phyloP scores from a whole-genome alignment of 441 rosid genomes.

The Aquilaria agallochum region DNA sequence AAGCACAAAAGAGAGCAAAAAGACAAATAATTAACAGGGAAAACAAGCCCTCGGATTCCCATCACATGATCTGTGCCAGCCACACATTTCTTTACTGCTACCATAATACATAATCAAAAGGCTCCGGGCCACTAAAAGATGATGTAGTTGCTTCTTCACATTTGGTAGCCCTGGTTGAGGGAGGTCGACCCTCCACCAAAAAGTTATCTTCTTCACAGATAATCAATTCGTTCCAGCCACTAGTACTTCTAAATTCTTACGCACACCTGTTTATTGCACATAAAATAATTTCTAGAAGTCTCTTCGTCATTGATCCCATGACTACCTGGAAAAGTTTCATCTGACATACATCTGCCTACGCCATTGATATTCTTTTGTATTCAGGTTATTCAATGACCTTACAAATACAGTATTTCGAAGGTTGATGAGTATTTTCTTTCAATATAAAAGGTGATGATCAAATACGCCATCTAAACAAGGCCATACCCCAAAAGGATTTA shows the following conservation, averaged over 20 bases:
- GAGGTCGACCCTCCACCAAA: slow-evolving; percentile 28
- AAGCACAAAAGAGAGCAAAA: neutral
- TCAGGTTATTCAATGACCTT: too few relatives aligned
- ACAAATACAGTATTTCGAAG: too few relatives aligned
- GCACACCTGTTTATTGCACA: too few relatives aligned
- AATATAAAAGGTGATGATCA: too few relatives aligned
- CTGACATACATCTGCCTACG: too few relatives aligned
- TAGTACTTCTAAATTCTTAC: too few relatives aligned
- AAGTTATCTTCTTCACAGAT: neutral
- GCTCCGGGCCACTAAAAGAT: slow-evolving; percentile 4
- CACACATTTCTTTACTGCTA: slow-evolving; percentile 5
- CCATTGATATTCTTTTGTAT: too few relatives aligned
- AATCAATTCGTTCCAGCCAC: slow-evolving; percentile 1
- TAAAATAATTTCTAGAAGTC: too few relatives aligned
- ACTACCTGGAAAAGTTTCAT: too few relatives aligned
- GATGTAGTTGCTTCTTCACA: neutral
- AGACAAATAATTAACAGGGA: slow-evolving; percentile 13
- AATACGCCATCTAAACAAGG: too few relatives aligned
- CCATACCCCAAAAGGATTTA: too few relatives aligned
- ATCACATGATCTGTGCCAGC: slow-evolving; percentile 6
- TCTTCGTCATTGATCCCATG: slow-evolving; percentile 1
- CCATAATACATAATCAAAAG: neutral
- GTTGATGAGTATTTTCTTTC: too few relatives aligned
- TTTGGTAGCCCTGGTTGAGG: slow-evolving; percentile 25
- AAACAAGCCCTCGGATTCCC: slow-evolving; percentile 38